Evolutionary conservation across 129 eudicot genomes (phyloP).

Genomic region (Heracleum sosnowskyi): DNA sequence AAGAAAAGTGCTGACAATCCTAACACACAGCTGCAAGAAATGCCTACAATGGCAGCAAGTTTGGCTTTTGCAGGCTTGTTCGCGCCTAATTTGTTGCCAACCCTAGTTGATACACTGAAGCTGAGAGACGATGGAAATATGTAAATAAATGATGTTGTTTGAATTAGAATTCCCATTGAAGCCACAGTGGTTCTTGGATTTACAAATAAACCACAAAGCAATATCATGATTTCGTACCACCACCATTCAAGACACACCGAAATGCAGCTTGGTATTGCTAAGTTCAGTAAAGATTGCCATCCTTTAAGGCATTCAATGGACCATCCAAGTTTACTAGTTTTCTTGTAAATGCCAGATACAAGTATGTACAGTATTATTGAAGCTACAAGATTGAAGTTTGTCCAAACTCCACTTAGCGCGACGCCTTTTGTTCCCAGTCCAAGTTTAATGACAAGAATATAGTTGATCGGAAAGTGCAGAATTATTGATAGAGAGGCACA

Average conservation of each 20-base stretch:
- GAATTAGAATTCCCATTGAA: constrained; percentile 78
- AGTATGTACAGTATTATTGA: constrained; percentile 44
- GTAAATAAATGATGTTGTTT: constrained; percentile 67
- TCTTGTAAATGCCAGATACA: constrained; percentile 43
- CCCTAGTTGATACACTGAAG: constrained; percentile 70
- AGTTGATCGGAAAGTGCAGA: constrained; percentile 66
- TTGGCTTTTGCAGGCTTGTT: constrained; percentile 47
- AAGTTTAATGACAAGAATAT: constrained; percentile 46
- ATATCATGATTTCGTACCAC: constrained; percentile 94
- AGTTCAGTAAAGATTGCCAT: constrained; percentile 40
- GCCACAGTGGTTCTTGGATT: constrained; percentile 72
- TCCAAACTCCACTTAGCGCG: constrained; percentile 53
- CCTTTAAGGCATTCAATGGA: constrained; percentile 39
- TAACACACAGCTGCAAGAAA: constrained; percentile 38
- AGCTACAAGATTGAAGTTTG: constrained; percentile 50
- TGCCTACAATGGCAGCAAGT: constrained; percentile 57
- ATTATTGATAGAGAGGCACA: constrained; percentile 51
- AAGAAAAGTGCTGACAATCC: constrained; percentile 58
- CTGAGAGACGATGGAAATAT: constrained; percentile 78
- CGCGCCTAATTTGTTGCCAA: constrained; percentile 74
- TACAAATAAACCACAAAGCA: constrained; percentile 52
- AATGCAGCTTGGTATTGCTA: constrained; percentile 77
- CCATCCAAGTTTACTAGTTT: constrained; percentile 39
- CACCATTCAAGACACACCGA: constrained; percentile 92
- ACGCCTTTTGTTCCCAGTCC: constrained; percentile 58